phyloP scores from a whole-genome alignment of 345 rosid genomes.

The Eucalyptus marginata region DNA sequence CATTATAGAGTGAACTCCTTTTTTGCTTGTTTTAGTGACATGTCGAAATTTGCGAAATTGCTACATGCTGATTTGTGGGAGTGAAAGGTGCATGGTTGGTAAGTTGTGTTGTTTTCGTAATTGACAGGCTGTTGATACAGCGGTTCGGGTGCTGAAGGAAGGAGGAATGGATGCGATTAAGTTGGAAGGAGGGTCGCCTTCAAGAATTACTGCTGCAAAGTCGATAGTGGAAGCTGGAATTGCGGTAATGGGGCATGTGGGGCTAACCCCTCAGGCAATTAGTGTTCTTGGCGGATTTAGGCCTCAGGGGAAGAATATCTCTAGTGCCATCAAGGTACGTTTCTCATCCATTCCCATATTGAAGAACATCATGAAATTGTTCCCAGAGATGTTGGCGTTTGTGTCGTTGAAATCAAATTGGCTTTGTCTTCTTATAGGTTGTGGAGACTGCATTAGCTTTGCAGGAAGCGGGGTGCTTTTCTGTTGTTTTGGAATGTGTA shows the following conservation, averaged over 20 bases:
- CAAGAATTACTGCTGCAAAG: slow-evolving; percentile 76
- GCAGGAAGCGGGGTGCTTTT: slow-evolving; percentile 91
- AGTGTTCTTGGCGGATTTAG: slow-evolving; percentile 96
- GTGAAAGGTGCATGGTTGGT: neutral
- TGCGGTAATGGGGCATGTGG: slow-evolving; percentile 95
- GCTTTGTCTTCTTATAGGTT: slow-evolving; percentile 32
- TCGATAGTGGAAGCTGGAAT: slow-evolving; percentile 90
- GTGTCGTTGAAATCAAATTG: neutral
- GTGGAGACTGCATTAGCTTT: slow-evolving; percentile 90
- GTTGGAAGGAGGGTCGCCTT: slow-evolving; percentile 78
- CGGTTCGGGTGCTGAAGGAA: slow-evolving; percentile 69
- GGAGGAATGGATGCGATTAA: slow-evolving; percentile 96
- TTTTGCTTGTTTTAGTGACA: neutral
- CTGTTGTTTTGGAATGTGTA: slow-evolving; percentile 87
- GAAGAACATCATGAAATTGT: neutral
- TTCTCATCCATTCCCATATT: neutral
- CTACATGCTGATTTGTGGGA: neutral
- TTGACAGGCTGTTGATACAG: slow-evolving; percentile 83
- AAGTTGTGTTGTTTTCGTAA: slow-evolving; percentile 4
- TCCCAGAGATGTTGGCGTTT: neutral
- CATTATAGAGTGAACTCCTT: neutral
- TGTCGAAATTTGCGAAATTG: neutral
- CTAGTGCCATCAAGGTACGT: slow-evolving; percentile 68
- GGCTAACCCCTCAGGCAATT: slow-evolving; percentile 93
- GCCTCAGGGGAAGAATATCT: slow-evolving; percentile 76